Base-by-base conservation (phyloP, 2,329 filamentous ascomycete genomes). In the Mycogone perniciosa region DNA sequence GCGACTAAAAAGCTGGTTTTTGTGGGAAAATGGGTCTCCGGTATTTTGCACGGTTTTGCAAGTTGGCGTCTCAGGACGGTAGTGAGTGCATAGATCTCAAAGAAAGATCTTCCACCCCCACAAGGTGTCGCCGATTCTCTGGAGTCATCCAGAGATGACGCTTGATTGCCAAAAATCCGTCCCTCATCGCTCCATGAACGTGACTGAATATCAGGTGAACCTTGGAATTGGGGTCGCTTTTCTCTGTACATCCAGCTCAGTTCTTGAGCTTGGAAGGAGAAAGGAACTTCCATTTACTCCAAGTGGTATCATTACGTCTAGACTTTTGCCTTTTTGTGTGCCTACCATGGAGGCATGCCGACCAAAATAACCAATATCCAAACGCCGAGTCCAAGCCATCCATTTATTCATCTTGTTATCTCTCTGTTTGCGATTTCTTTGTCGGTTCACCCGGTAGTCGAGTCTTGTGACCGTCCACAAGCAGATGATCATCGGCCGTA, bases 111-210 rank as follows among this genome's bases (percentile, higher is more conserved):
- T 72, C 72, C 71, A 72, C 72, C 73, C 76, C 77, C 73, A 76
- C 66, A 79, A 90, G 89, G 89, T 95, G 89, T 95, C 89, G 89
- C 89, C 72, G 86, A 92, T 77, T 89, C 84, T 82, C 73, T 65
- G 67, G 67, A 65, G 61, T 51, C 64, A 39, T 70, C 70, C 64
- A 75, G 77, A 75, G 85, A 88, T 80, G 82, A 93, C 68, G 89
- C 89, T 95, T 89, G 89, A 95, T 90, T 83, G 89, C 89, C 89
- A 95, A 78, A 73, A 70, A 68, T 54, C 54, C 52, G 53, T 54
- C 50, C 53, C n/a, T 51, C 48, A 44, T 44, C 57, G n/a, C 44
- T 38, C 40, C 52, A 60, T 67, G 62, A 63, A 55, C 53, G 62
- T 64, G 62, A 64, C 55, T 55, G 51, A 47, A 41, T 45, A 30